A percentile compares a stretch with the other conserved stretches of the same genome.
Evolutionary conservation across 176 grass and related monocot genomes (phyloP).

Genomic region (Aegilops speltoides): DNA sequence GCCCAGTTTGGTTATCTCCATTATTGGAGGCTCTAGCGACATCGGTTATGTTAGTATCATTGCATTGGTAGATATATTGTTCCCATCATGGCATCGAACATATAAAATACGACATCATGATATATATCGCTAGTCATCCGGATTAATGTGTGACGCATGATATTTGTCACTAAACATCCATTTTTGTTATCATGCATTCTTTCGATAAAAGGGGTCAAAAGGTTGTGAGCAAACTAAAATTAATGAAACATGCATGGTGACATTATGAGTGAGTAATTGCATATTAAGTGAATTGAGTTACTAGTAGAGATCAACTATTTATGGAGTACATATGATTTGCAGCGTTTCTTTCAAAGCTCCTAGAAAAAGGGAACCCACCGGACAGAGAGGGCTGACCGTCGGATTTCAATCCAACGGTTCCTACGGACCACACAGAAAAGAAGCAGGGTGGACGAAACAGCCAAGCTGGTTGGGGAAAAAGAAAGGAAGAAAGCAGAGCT

Average conservation of each 20-base stretch:
- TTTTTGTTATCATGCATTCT: no score
- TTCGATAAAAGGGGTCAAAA: no score
- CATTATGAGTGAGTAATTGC: no score
- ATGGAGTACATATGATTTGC: no score
- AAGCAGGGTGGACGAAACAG: neutral
- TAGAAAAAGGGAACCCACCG: neutral
- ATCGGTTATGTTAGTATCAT: constrained; percentile 76
- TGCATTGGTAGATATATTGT: constrained; percentile 53
- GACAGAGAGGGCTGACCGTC: neutral
- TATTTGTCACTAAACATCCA: neutral
- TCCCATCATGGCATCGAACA: neutral
- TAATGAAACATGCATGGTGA: no score
- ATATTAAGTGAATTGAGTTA: no score
- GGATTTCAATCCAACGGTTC: neutral
- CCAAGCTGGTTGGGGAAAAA: neutral
- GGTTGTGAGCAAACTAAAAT: no score
- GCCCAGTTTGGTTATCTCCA: constrained; percentile 60
- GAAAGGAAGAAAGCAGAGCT: no score
- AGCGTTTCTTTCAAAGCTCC: neutral
- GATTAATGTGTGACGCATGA: neutral
- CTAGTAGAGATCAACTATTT: no score
- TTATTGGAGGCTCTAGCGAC: constrained; percentile 59
- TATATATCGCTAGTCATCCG: neutral
- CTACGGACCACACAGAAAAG: neutral
- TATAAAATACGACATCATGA: no score